Conservation (phyloP, 805 yeast genomes). For the Metschnikowia chrysomelidarum region DNA sequence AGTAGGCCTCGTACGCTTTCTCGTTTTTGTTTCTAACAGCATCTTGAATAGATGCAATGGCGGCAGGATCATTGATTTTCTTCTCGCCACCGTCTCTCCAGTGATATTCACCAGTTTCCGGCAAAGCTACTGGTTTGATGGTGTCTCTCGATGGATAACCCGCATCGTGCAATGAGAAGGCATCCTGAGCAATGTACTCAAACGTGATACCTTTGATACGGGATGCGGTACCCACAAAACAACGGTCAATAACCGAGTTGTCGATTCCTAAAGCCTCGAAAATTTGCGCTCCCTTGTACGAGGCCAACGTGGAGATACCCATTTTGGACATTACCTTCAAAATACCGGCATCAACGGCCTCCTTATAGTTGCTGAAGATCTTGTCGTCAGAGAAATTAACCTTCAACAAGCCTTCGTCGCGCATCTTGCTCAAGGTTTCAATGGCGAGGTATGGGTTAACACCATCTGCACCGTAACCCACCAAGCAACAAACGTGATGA, state of each 20-base stretch:
- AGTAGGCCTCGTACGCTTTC: conserved; percentile 84
- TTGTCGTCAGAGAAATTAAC: conserved; percentile 55
- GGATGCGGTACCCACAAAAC: conserved; percentile 97
- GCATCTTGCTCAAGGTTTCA: conserved; percentile 84
- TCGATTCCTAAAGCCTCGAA: conserved; percentile 96
- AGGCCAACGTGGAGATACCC: conserved; percentile 98
- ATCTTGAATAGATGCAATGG: conserved; percentile 93
- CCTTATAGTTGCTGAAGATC: conserved; percentile 74
- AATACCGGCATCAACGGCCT: conserved; percentile 86
- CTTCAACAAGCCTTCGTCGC: conserved; percentile 67
- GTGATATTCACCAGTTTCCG: conserved; percentile 96
- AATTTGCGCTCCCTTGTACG: conserved; percentile 99
- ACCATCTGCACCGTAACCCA: conserved; percentile 98
- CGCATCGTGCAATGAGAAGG: conserved; percentile 87
- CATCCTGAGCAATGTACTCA: conserved; percentile 95
- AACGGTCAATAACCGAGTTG: conserved; percentile 89
- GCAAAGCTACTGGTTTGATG: conserved; percentile 68
- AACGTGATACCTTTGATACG: conserved; percentile 94
- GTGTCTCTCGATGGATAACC: conserved; percentile 83
- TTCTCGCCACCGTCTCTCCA: conserved; percentile 99
- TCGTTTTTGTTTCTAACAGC: conserved; percentile 98
- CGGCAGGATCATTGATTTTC: conserved; percentile 91
- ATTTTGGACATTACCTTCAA: conserved; percentile 97
- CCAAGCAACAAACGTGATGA: conserved; percentile 89
- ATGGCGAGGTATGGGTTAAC: conserved; percentile 90